These are phyloP conservation scores for Rhizophlyctis rosea DNA, from an alignment of 192 early-diverging fungal species.

Conservation along the genomic window DNA sequence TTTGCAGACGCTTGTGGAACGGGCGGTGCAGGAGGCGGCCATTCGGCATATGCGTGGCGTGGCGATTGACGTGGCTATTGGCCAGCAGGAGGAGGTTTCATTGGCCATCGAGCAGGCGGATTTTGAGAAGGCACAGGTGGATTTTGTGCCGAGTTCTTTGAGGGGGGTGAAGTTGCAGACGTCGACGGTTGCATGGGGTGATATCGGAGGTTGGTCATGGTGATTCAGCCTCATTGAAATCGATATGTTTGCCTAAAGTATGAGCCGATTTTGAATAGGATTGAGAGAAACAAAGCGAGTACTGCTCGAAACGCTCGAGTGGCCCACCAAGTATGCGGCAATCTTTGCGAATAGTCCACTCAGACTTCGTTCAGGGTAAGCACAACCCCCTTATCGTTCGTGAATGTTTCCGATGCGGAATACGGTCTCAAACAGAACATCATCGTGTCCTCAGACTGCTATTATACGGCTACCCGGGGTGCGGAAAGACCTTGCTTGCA, in stretches of 20 bases:
- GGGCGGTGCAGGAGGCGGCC: constrained; percentile 77
- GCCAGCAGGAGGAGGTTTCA: constrained; percentile 11
- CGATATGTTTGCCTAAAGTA: not conserved
- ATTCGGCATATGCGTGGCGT: constrained; percentile 61
- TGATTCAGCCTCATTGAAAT: not conserved
- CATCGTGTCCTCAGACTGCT: constrained; percentile 57
- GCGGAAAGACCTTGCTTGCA: constrained; percentile 95
- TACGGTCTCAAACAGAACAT: not conserved
- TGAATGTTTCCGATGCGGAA: not conserved
- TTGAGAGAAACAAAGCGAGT: constrained; percentile 75
- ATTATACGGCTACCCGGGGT: constrained; percentile 96
- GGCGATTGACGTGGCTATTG: not conserved
- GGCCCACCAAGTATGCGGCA: constrained; percentile 88
- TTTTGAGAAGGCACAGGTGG: constrained; percentile 69
- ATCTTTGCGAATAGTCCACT: constrained; percentile 88
- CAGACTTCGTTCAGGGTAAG: constrained; percentile 82
- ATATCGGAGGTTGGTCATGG: constrained; percentile 70
- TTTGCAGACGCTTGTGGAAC: constrained; percentile 70
- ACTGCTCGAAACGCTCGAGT: constrained; percentile 89
- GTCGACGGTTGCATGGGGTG: constrained; percentile 75
- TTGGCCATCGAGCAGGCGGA: constrained; percentile 59
- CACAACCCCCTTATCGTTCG: not conserved
- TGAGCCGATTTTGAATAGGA: constrained; percentile 36
- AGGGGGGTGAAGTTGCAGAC: constrained; percentile 74
- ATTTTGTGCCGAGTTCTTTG: constrained; percentile 76